Conservation (phyloP, 495 filamentous ascomycete species). For the Penicillium riverlandense region DNA sequence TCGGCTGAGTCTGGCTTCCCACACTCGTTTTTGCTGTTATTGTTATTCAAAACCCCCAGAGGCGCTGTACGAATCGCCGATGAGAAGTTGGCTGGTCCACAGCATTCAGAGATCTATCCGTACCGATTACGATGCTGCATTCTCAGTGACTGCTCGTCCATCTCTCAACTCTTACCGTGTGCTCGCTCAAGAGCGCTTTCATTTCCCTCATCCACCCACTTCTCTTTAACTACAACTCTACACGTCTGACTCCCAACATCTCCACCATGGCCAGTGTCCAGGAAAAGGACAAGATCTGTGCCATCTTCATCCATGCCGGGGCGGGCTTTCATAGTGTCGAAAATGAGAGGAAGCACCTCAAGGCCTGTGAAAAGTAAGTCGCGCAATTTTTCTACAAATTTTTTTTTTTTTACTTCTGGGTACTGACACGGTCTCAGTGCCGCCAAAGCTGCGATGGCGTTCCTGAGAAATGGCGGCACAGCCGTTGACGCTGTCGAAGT, state of each 20-base stretch:
- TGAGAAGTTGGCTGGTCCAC: too few relatives aligned
- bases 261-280: conserved; percentile 22
- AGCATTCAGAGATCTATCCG: too few relatives aligned
- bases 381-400: neutral
- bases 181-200: too few relatives aligned
- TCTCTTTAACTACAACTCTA: neutral
- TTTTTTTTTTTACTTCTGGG: too few relatives aligned
- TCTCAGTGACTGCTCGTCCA: too few relatives aligned
- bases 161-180: too few relatives aligned
- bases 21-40: too few relatives aligned
- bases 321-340: conserved; percentile 86
- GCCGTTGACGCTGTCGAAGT: conserved; percentile 90
- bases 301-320: conserved; percentile 93
- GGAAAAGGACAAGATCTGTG: conserved; percentile 41
- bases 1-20: too few relatives aligned
- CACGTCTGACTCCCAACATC: neutral
- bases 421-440: conserved; percentile 49
- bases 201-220: too few relatives aligned
- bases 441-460: conserved; percentile 66
- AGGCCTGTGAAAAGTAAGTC: conserved; percentile 80
- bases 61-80: too few relatives aligned
- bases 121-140: too few relatives aligned
- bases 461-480: conserved; percentile 68
- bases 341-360: conserved; percentile 77
- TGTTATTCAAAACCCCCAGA: too few relatives aligned